Percentiles rank a stretch among this genome's conserved stretches.
These are phyloP conservation scores for Chlorella vulgaris DNA, from an alignment of 139 green algal genomes.

Conservation along the genomic window DNA sequence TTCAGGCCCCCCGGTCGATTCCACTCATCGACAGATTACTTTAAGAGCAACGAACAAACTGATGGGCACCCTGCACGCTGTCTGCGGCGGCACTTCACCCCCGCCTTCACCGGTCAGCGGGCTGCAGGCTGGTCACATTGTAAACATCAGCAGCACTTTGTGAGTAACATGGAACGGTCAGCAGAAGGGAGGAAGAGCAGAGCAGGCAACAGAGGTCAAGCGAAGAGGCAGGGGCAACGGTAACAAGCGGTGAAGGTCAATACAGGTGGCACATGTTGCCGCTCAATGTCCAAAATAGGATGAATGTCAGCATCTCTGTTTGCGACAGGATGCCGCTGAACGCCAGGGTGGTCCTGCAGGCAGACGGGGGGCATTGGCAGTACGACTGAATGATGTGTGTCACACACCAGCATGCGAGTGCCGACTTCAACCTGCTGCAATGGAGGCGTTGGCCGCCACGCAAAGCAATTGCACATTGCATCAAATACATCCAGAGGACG, in stretches of 20 bases:
- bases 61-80: no score
- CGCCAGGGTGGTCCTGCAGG: constrained; percentile 35
- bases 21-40: no score
- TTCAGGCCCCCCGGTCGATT: no score
- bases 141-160: no score
- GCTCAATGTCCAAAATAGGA: constrained; percentile 62
- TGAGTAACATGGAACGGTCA: no score
- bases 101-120: no score
- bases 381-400: background rate
- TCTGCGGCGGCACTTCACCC: no score
- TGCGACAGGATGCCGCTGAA: constrained; percentile 43
- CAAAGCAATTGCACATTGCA: background rate
- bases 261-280: constrained; percentile 59
- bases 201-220: background rate
- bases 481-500: background rate
- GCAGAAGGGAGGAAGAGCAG: background rate
- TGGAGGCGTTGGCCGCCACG: background rate
- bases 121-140: no score
- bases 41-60: no score
- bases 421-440: background rate
- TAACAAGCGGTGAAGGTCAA: background rate
- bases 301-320: constrained; percentile 59
- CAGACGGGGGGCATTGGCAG: background rate
- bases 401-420: background rate
- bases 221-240: no score